These are phyloP conservation scores for Candida incommunis DNA, from an alignment of 805 yeast species.

Conservation along the genomic window DNA sequence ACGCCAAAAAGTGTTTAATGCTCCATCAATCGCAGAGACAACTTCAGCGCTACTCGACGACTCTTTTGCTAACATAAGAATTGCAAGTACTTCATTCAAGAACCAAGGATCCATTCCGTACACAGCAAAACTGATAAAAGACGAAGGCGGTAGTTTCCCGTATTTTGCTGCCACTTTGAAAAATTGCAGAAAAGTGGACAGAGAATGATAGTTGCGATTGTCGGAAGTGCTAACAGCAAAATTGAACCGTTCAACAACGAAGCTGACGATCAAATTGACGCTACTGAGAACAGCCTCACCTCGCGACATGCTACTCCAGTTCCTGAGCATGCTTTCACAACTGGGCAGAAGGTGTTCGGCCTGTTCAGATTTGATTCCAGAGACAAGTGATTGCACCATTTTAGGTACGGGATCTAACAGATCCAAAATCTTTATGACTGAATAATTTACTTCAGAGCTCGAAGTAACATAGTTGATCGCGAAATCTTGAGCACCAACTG, in stretches of 20 bases:
- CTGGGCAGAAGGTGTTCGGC: not conserved
- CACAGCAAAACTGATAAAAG: not conserved
- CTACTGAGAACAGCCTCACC: not conserved
- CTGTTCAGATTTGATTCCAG: not conserved
- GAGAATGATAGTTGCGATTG: not conserved
- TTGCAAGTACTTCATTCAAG: not conserved
- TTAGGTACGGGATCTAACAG: not conserved
- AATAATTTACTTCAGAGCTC: not conserved
- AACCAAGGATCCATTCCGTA: not conserved
- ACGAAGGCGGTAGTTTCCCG: not conserved
- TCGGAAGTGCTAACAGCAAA: not conserved
- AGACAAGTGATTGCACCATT: not conserved
- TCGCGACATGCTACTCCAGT: not conserved
- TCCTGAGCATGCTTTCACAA: not conserved
- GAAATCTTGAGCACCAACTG: not conserved
- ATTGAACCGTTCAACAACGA: not conserved
- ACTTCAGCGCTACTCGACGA: not conserved
- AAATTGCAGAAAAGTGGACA: not conserved
- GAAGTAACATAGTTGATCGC: slow-evolving; percentile 2
- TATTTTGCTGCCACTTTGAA: not conserved
- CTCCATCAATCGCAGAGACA: not conserved
- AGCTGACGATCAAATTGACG: not conserved
- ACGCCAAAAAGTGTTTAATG: not conserved
- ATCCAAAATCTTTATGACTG: not conserved
- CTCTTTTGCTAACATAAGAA: not conserved